These are phyloP conservation scores for Caryopteris hybrid DNA, from an alignment of 305 asterid species.

Conservation along the genomic window DNA sequence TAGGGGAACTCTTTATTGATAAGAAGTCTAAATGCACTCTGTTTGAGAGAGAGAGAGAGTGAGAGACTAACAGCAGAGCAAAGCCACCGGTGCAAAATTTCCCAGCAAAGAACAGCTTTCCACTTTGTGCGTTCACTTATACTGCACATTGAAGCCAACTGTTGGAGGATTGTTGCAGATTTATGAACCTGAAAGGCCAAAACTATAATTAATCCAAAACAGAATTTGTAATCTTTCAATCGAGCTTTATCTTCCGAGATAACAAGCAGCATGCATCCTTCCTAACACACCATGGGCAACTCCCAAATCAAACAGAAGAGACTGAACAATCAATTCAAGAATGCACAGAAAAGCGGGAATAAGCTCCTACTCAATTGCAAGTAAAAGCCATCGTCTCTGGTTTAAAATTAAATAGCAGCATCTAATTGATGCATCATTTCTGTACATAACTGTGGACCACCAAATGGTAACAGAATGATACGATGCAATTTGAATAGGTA, in stretches of 20 bases:
- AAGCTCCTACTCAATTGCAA: not conserved
- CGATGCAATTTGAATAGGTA: not conserved
- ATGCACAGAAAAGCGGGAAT: not conserved
- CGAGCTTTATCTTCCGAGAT: not conserved
- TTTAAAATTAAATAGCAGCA: not conserved
- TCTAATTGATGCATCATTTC: not conserved
- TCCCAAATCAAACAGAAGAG: not conserved
- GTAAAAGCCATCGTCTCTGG: not conserved
- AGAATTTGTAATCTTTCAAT: not conserved
- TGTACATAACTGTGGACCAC: not conserved
- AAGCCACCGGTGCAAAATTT: conserved; percentile 68
- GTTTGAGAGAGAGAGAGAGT: conserved; percentile 16
- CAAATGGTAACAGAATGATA: not conserved
- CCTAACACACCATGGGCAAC: not conserved
- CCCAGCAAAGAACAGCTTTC: conserved; percentile 67
- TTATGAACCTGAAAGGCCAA: conserved; percentile 69
- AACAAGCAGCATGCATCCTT: not conserved
- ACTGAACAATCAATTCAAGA: not conserved
- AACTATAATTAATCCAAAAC: not conserved
- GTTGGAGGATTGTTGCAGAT: conserved; percentile 70
- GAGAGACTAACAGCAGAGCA: conserved; percentile 59
- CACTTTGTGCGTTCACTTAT: conserved; percentile 59
- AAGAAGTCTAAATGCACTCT: not conserved
- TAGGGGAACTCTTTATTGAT: not conserved
- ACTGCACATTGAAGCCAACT: conserved; percentile 73